Evolutionary conservation across 106 monocot species (phyloP), one percentile per base, ranked within the genome.

Genomic region (Dioscorea zingiberensis): DNA sequence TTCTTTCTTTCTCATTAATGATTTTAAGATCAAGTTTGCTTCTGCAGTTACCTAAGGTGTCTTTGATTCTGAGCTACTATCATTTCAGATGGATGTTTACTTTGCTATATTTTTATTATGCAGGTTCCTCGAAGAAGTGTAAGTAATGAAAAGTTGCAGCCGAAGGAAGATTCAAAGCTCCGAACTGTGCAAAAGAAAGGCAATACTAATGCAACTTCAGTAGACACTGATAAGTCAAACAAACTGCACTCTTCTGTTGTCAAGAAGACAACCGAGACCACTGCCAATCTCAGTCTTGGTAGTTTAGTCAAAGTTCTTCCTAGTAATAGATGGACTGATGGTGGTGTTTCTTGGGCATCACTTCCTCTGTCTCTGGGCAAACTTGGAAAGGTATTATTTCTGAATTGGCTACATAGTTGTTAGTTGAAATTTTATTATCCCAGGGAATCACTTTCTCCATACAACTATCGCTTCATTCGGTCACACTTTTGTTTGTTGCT

Each of bases 331-430:
- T 71, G 74, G 79, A 83, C 83, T 44, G 83, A 85, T 69, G 70
- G 68, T 5, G 75, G 79, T 64, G 64, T 77, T 59, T 85, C 83
- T 13, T 90, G 90, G 90, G 67, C 80, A 26, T 75, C 80, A 38
- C 74, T 90, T 49, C 83, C 83, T 27, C 57, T 77, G 3, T 70
- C 90, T 64, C 71, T 90, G 11, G 47, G 69, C 57, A 90, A 77
- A 61, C 68, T 86, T 66, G 90, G 90, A 67, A 90, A 90, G 90
- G 90, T 86, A 80, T 67, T 32, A 58, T 59, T 48, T 17, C 27
- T 2, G 25, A n/a, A n/a, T n/a, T n/a, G n/a, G n/a, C n/a, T n/a
- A n/a, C n/a, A n/a, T 38, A 38, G 38, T 10, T 38, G 38, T 38
- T 38, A 0, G 38, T 38, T 2, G 38, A 38, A 10, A 38, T 38